Conservation (phyloP, 495 filamentous ascomycete genomes). For the Daldinia vernicosa region DNA sequence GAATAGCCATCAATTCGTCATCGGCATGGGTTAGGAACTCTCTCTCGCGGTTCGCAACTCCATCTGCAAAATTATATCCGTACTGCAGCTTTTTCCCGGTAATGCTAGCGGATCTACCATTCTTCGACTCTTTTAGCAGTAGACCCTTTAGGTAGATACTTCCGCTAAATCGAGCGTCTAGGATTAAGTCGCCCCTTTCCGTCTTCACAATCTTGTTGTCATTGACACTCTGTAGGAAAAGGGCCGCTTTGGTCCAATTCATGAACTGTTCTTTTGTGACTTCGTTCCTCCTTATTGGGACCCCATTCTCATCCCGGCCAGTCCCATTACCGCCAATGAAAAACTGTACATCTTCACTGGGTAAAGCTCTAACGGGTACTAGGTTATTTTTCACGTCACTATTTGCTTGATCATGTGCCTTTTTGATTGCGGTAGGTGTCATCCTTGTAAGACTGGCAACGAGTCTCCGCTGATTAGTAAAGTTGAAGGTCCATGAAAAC, state of each 20-base stretch:
- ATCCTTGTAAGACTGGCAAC: background rate
- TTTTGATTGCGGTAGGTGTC: background rate
- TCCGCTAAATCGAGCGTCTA: background rate
- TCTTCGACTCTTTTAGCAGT: background rate
- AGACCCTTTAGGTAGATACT: background rate
- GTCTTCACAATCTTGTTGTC: background rate
- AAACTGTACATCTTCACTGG: background rate
- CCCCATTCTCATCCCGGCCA: background rate
- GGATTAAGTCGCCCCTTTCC: background rate
- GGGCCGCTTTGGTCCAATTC: background rate
- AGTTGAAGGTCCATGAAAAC: background rate
- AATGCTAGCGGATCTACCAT: constrained; percentile 17
- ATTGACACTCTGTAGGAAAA: background rate
- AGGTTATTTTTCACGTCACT: background rate
- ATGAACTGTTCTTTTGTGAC: background rate
- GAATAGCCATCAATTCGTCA: constrained; percentile 23
- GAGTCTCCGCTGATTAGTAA: background rate
- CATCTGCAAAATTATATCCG: constrained; percentile 38
- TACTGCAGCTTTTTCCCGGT: constrained; percentile 25
- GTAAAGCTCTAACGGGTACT: background rate
- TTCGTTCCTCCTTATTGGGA: background rate
- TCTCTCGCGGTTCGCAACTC: constrained; percentile 35
- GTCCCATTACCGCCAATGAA: background rate
- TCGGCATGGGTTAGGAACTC: constrained; percentile 23
- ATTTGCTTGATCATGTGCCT: background rate